Evolutionary conservation across 1,139 yeast genomes (phyloP), one percentile per base, ranked within the genome.

Genomic region (Blastobotrys capitulatus): DNA sequence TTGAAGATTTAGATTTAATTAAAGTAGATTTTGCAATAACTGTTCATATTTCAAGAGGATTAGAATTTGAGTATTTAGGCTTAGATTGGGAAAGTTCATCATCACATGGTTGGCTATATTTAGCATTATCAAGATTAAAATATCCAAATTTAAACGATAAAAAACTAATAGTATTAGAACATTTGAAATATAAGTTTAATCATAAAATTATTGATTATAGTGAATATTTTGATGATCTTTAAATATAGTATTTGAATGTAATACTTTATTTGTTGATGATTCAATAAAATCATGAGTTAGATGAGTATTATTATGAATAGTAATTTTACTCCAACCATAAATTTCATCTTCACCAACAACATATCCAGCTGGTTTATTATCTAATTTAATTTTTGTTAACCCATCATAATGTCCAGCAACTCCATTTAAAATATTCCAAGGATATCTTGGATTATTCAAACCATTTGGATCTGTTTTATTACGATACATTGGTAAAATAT

Each of bases 281-380:
- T 60, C 57, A 32, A 62, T 47, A 47, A 61, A 77, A 65, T 52
- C 72, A 72, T 48, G 74, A 66, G 51, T 76, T 74, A 55, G 68
- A 69, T 58, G 67, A 13, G 70, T 79, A 44, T 73, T 72, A 52
- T 77, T 74, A 59, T 79, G 83, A 78, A 80, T 76, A 50, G 67
- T 65, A 46, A 68, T 62, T 49, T 61, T 68, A 44, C 75, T 72
- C 58, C 70, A 66, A 10, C 67, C 67, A 34, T 57, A 61, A 25
- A 58, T 48, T n/a, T 47, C 52, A 38, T 44, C 48, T 22, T 32
- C 41, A 18, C 51, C 52, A 15, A 22, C 45, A 15, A 15, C 19
- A 18, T n/a, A 40, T 2, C 50, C 50, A 6, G 42, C 31, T 9
- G 50, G 50, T 25, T 32, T 43, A 16, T 39, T 20, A 1, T 40